A percentile compares a stretch with the other conserved stretches of the same genome.
Evolutionary conservation across 2,329 filamentous ascomycete genomes (phyloP).

Genomic region (Leptographium lundbergii): DNA sequence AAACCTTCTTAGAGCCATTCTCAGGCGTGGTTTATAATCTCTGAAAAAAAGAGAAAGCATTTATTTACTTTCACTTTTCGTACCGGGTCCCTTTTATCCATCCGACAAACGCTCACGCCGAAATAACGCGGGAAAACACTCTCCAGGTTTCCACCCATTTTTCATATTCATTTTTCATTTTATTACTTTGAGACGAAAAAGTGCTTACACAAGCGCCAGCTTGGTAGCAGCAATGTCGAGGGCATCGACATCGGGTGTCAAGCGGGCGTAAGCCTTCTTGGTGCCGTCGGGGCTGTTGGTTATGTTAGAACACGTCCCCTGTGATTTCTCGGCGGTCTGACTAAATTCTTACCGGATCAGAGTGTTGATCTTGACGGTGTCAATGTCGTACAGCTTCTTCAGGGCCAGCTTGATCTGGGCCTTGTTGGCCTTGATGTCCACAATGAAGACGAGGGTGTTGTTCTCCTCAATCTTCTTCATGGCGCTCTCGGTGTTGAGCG

Average conservation of each 20-base stretch:
- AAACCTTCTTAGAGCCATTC: background rate
- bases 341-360: slow-evolving; percentile 66
- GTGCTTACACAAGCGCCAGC: slow-evolving; percentile 82
- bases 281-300: slow-evolving; percentile 68
- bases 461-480: slow-evolving; percentile 99
- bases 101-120: background rate
- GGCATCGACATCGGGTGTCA: slow-evolving; percentile 93
- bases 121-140: background rate
- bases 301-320: background rate
- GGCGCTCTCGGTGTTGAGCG: slow-evolving; percentile 97
- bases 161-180: slow-evolving; percentile 1
- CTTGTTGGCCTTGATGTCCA: slow-evolving; percentile 98
- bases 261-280: slow-evolving; percentile 97
- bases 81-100: background rate
- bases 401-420: slow-evolving; percentile 95
- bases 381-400: slow-evolving; percentile 99
- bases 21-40: background rate
- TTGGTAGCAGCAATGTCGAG: slow-evolving; percentile 99
- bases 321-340: background rate
- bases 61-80: background rate
- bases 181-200: background rate
- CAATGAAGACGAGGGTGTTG: slow-evolving; percentile 98
- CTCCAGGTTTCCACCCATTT: background rate
- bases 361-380: slow-evolving; percentile 98
- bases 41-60: background rate